Conservation (phyloP, 163 green algal genomes). For the Volvox carteri region DNA sequence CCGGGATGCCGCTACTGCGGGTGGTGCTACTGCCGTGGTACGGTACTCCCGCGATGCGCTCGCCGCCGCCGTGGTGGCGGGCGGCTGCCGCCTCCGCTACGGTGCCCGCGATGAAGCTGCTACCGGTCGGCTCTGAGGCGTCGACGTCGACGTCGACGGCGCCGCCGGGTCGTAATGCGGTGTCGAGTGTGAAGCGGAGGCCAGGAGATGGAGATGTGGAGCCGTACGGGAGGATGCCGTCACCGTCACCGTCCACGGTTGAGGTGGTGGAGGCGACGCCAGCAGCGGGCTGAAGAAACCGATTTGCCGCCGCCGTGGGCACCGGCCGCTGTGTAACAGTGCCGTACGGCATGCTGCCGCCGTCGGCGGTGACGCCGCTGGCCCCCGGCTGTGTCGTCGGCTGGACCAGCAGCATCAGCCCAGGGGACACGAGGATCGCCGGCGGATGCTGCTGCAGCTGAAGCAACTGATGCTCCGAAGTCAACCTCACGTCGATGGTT, state of each 20-base stretch:
- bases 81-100: too few relatives aligned
- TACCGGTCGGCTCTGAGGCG: too few relatives aligned
- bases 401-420: not conserved
- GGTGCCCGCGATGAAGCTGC: too few relatives aligned
- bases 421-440: not conserved
- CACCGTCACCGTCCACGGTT: too few relatives aligned
- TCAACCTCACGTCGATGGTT: too few relatives aligned
- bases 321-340: not conserved
- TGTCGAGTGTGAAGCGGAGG: too few relatives aligned
- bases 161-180: too few relatives aligned
- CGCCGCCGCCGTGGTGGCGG: too few relatives aligned
- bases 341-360: not conserved
- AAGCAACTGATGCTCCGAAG: not conserved
- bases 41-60: too few relatives aligned
- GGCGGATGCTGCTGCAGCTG: not conserved
- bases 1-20: not conserved
- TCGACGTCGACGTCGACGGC: too few relatives aligned
- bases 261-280: not conserved
- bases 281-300: not conserved
- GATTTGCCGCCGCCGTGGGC: not conserved
- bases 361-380: not conserved
- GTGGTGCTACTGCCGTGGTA: not conserved
- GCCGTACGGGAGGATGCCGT: too few relatives aligned
- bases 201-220: too few relatives aligned
- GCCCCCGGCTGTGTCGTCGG: not conserved